Evolutionary conservation across 371 early-diverging fungal species (phyloP).

Genomic region (Zancudomyces culisetae): DNA sequence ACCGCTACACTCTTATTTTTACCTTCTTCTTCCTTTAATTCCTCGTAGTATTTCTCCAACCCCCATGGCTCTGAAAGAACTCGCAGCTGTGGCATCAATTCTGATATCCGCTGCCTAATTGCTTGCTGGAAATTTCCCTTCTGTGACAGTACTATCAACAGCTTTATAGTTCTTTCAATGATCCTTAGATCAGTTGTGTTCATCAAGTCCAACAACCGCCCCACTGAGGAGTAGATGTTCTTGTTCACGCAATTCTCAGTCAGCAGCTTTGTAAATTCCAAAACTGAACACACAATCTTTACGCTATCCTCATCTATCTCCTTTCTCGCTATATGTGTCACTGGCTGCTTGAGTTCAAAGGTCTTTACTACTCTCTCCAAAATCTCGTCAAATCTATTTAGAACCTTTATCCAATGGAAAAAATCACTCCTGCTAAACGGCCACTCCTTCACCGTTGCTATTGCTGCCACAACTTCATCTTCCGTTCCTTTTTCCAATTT

Average conservation of each 20-base stretch:
- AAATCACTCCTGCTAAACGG: constrained; percentile 72
- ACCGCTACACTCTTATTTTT: neutral
- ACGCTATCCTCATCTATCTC: constrained; percentile 33
- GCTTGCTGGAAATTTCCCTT: constrained; percentile 26
- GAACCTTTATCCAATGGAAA: constrained; percentile 81
- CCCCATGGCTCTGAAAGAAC: constrained; percentile 23
- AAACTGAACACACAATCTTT: constrained; percentile 41
- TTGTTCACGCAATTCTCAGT: constrained; percentile 91
- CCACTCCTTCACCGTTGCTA: constrained; percentile 30
- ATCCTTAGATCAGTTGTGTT: constrained; percentile 19
- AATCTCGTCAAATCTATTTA: constrained; percentile 79
- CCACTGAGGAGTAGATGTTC: constrained; percentile 78
- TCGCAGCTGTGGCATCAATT: constrained; percentile 10
- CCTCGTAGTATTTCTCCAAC: constrained; percentile 7
- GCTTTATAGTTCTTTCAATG: constrained; percentile 18
- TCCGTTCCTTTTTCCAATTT: neutral
- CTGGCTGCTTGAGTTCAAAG: constrained; percentile 36
- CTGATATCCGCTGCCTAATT: constrained; percentile 12
- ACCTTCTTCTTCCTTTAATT: neutral
- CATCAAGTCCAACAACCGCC: constrained; percentile 29
- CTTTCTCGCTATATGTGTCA: constrained; percentile 17
- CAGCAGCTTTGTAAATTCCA: constrained; percentile 52
- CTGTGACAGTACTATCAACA: constrained; percentile 19
- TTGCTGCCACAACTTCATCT: neutral
- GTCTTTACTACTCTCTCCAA: constrained; percentile 41